Conservation (phyloP, 345 rosid species). For the Gynandropsis gynandra region DNA sequence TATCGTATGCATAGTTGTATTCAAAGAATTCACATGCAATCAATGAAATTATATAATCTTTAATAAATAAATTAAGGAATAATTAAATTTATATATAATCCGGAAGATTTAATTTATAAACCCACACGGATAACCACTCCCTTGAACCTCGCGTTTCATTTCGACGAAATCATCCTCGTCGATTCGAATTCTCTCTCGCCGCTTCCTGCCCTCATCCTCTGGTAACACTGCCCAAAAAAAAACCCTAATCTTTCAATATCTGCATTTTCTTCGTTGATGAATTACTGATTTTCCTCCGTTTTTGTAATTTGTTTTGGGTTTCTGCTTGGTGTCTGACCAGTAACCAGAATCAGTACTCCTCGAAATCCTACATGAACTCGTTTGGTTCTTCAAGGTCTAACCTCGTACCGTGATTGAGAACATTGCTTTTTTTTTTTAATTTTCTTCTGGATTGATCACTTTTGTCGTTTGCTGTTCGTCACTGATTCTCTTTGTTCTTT, state of each 20-base stretch:
- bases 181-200: background rate
- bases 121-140: background rate
- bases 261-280: background rate
- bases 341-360: background rate
- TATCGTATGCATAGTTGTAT: too few species aligned
- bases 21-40: too few species aligned
- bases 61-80: too few species aligned
- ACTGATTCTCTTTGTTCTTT: too few species aligned
- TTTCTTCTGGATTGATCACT: too few species aligned
- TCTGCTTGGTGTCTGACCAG: background rate
- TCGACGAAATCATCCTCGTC: background rate
- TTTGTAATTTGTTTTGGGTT: background rate
- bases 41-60: too few species aligned
- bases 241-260: slow-evolving; percentile 5
- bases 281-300: background rate
- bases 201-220: background rate
- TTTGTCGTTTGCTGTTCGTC: too few species aligned
- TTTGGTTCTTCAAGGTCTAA: slow-evolving; percentile 14
- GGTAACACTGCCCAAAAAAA: slow-evolving; percentile 6
- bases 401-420: background rate
- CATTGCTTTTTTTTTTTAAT: background rate
- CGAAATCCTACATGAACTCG: slow-evolving; percentile 8
- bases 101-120: too few species aligned
- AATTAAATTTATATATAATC: too few species aligned
- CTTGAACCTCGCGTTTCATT: background rate